phyloP scores from a whole-genome alignment of 2,329 filamentous ascomycete genomes.

The Lasiodiplodia citricola region DNA sequence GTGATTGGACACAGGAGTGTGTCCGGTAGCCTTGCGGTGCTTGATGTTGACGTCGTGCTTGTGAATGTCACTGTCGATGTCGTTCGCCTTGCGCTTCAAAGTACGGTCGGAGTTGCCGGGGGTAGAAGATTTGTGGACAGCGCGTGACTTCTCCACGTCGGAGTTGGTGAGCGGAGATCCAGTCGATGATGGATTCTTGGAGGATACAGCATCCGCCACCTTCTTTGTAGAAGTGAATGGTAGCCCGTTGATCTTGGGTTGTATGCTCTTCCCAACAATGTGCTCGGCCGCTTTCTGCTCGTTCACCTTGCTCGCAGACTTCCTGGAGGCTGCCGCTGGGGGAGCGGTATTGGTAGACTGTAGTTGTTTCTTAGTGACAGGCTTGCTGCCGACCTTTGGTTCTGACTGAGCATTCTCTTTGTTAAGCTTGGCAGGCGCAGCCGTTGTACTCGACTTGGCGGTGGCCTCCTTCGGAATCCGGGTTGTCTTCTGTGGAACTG shows the following conservation, averaged over 20 bases:
- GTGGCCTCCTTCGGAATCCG: slow-evolving; percentile 33
- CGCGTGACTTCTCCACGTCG: slow-evolving; percentile 56
- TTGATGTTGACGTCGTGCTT: slow-evolving; percentile 42
- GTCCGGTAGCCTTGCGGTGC: slow-evolving; percentile 39
- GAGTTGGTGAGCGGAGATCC: slow-evolving; percentile 67
- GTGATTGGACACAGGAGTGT: slow-evolving; percentile 38
- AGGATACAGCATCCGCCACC: slow-evolving; percentile 52
- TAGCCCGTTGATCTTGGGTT: slow-evolving; percentile 20
- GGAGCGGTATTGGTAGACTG: background rate
- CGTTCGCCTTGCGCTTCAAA: slow-evolving; percentile 50
- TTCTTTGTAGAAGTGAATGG: slow-evolving; percentile 25
- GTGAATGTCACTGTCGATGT: slow-evolving; percentile 44
- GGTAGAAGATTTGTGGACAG: slow-evolving; percentile 45
- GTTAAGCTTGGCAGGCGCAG: slow-evolving; percentile 29
- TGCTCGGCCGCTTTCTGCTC: background rate
- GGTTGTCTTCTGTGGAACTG: slow-evolving; percentile 51
- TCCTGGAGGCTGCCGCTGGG: background rate
- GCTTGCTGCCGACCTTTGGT: slow-evolving; percentile 25
- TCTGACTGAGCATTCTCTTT: slow-evolving; percentile 30
- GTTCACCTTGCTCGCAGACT: background rate
- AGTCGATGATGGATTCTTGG: slow-evolving; percentile 67
- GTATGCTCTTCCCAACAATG: background rate
- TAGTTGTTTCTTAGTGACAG: slow-evolving; percentile 14
- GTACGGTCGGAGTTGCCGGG: slow-evolving; percentile 40
- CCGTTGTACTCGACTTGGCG: background rate